Base-by-base conservation (phyloP, 257 asterid genomes). In the Solanum medicagineum region DNA sequence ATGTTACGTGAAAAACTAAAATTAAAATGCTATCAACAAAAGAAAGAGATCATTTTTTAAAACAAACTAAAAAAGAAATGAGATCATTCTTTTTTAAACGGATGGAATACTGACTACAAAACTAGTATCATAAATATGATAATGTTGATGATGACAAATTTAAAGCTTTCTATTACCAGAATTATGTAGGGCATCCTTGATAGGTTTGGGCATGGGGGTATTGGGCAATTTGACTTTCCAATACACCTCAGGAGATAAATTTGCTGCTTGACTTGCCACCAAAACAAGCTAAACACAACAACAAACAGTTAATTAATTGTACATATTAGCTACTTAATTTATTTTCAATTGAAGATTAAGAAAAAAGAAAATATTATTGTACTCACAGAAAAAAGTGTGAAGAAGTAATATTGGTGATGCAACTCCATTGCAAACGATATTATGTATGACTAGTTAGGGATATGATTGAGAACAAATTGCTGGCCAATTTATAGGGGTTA, bases 151-250 rank as follows among this genome's bases (percentile, higher is more conserved):
- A 32, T 32, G 36, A 32, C 36, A 32, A 32, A 32, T 32, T 32
- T 2, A 32, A 32, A 32, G 36, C 36, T 32, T 32, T 2, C 36
- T 32, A 32, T 53, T 90, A 92, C 92, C 0, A 0, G 0, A 83
- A 91, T 88, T 63, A 2, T 36, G 51, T 8, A 69, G 22, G 47
- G 51, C 51, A 32, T 90, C 89, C 85, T 88, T 87, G 0, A 93
- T 81, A 36, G 92, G 84, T 81, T 79, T 84, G 14, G 96, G 94
- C 91, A 93, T 92, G 26, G 90, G 89, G 81, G 93, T 80, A 53
- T 92, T 91, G 51, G 94, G 93, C 15, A 93, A 87, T 87, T 86
- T 80, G 9, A 92, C 87, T 11, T 87, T 89, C 95, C 96, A 93
- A 75, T 93, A 92, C 2, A 85, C 90, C 82, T 89, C 93, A 16